Conservation (phyloP, 768 basidiomycete species). For the Mycena haematopus region DNA sequence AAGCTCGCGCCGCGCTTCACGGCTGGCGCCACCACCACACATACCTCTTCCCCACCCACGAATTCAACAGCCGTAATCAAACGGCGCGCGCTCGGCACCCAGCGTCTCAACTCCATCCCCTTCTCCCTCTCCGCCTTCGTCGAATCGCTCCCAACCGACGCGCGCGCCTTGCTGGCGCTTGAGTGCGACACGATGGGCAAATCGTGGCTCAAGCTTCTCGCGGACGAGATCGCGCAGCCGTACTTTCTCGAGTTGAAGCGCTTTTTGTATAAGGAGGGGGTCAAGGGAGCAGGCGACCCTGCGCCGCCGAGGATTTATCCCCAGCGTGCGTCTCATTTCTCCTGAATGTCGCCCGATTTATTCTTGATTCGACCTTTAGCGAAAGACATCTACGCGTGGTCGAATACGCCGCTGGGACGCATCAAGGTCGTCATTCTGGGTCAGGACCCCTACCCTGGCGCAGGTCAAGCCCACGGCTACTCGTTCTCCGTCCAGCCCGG, state of each 20-base stretch:
- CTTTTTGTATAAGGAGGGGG: slow-evolving; percentile 72
- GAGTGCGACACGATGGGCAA: slow-evolving; percentile 74
- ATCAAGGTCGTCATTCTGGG: slow-evolving; percentile 90
- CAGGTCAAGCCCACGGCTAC: slow-evolving; percentile 85
- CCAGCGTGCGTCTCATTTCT: slow-evolving; percentile 56
- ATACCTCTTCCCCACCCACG: slow-evolving; percentile 1
- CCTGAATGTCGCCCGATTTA: background rate
- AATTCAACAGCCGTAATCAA: background rate
- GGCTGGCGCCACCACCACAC: background rate
- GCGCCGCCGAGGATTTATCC: slow-evolving; percentile 71
- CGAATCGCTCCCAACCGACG: slow-evolving; percentile 56
- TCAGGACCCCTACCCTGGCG: slow-evolving; percentile 87
- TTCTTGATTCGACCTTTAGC: slow-evolving; percentile 46
- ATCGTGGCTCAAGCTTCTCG: slow-evolving; percentile 71
- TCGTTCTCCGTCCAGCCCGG: slow-evolving; percentile 91
- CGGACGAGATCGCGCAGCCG: slow-evolving; percentile 75
- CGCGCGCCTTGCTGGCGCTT: slow-evolving; percentile 62
- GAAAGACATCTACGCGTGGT: slow-evolving; percentile 90
- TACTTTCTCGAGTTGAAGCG: slow-evolving; percentile 79
- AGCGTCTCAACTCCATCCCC: slow-evolving; percentile 67
- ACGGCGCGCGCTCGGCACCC: background rate
- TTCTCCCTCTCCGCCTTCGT: slow-evolving; percentile 65
- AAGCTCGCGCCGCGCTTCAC: slow-evolving; percentile 37
- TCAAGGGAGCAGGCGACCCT: slow-evolving; percentile 56
- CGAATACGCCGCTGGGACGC: slow-evolving; percentile 82